Base-by-base conservation (phyloP, 768 basidiomycete genomes). In the Thelephora ganbajun region DNA sequence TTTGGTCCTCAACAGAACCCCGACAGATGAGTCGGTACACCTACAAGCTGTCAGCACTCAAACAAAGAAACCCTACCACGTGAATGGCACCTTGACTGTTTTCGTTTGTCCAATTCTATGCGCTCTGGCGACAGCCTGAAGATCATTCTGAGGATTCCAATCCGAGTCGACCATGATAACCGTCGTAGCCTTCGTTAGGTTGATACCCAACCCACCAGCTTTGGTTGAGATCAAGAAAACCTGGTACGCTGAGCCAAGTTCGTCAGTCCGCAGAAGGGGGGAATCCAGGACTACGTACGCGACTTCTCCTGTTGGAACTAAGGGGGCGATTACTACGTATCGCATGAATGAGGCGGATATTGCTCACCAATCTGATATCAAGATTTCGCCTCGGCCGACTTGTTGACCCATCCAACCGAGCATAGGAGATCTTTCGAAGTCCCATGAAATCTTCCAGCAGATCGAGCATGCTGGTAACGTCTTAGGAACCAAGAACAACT, bases 121-220 rank as follows among this genome's bases (percentile, higher is more conserved):
- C 0, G 87, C 87, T 36, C 87, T 72, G 19, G 87, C 87, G 60
- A 89, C 86, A 0, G 87, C 87, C 62, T 89, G 86, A 5, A 89
- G 64, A 59, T 90, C 87, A 58, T 85, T 88, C 60, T 62, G 74
- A 13, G 77, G 77, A 58, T 78, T 78, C 76, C 77, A 78, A 42
- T 77, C 76, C 0, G 70, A 73, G 59, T 89, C 86, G 53, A 80
- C 83, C 70, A 89, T 82, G 57, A 88, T 79, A 52, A 86, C 83
- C 2, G 77, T 80, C 42, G 83, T 75, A 4, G 87, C 87, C 50
- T 74, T 87, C 47, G 87, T 87, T 44, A 90, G 69, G 56, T 90
- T 90, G 64, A 90, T 86, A 44, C 81, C 82, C 26, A 84, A 67
- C 44, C 82, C 81, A 46, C 82, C 83, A 13, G 83, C 83, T 53